Evolutionary conservation across 176 grass and related monocot genomes (phyloP).

Genomic region (Secale cereale): DNA sequence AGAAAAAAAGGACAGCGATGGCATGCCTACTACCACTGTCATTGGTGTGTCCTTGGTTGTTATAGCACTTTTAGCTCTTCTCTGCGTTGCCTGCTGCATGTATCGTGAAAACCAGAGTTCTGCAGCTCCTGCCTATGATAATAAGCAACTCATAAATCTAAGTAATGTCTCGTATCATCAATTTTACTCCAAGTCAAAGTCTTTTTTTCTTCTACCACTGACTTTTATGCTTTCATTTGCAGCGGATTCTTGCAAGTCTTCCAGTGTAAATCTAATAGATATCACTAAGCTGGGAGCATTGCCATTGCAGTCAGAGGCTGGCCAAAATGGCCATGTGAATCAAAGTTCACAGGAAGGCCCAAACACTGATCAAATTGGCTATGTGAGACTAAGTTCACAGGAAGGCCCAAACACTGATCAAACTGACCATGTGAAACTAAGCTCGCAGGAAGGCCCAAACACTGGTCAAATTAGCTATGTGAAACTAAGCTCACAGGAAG

Average conservation of each 20-base stretch:
- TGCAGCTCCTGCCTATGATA: slow-evolving; percentile 37
- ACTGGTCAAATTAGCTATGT: neutral
- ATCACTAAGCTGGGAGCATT: slow-evolving; percentile 54
- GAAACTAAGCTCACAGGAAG: neutral
- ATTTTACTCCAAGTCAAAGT: neutral
- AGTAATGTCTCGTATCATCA: slow-evolving; percentile 50
- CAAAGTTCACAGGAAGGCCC: neutral
- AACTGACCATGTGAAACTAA: neutral
- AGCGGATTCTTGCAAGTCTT: slow-evolving; percentile 54
- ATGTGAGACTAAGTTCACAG: slow-evolving; percentile 7
- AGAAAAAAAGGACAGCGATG: slow-evolving; percentile 15
- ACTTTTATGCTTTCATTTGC: slow-evolving; percentile 26
- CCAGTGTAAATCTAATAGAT: slow-evolving; percentile 44
- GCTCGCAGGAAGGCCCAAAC: neutral
- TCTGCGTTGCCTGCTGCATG: slow-evolving; percentile 45
- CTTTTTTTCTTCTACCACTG: neutral
- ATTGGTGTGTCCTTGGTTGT: slow-evolving; percentile 32
- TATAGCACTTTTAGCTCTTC: slow-evolving; percentile 32
- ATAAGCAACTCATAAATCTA: slow-evolving; percentile 51
- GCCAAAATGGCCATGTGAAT: slow-evolving; percentile 1
- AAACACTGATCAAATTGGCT: neutral
- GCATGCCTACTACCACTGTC: slow-evolving; percentile 11
- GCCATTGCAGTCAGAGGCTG: slow-evolving; percentile 39
- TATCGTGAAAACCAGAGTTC: slow-evolving; percentile 34
- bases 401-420: neutral